Percentiles rank a stretch among this genome's conserved stretches.
phyloP scores from a whole-genome alignment of 345 rosid species.

The Eucalyptus microcorys region DNA sequence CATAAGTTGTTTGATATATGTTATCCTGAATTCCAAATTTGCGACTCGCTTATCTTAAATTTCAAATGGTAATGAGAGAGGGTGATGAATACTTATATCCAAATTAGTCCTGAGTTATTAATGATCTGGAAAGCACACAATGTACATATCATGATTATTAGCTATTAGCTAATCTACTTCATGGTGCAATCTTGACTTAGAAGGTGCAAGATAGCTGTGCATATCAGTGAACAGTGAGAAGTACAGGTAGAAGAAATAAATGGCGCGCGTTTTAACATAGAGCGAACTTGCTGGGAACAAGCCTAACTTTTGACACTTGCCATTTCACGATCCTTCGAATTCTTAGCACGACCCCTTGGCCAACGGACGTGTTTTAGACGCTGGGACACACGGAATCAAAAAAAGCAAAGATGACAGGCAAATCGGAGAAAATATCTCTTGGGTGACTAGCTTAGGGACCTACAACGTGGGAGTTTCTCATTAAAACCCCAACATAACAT shows the following conservation, averaged over 20 bases:
- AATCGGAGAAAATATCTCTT: too few species aligned
- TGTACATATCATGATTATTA: not conserved
- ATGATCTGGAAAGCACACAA: not conserved
- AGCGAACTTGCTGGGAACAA: not conserved
- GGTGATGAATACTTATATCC: not conserved
- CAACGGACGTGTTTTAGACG: not conserved
- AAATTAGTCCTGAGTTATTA: not conserved
- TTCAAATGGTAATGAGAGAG: not conserved
- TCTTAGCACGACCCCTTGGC: not conserved
- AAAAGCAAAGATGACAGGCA: not conserved
- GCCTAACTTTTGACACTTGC: not conserved
- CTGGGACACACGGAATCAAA: not conserved
- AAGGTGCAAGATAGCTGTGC: not conserved
- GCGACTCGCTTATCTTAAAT: not conserved
- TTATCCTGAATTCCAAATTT: not conserved
- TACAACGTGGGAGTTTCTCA: not conserved
- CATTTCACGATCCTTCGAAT: not conserved
- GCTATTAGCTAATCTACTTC: not conserved
- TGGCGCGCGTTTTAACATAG: not conserved
- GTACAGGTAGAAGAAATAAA: not conserved
- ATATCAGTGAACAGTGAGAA: too few species aligned
- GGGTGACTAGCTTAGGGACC: not conserved
- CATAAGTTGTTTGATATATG: not conserved
- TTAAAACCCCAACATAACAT: not conserved
- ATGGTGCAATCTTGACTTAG: not conserved